phyloP scores from a whole-genome alignment of 345 rosid species.

The Psidium friedrichsthalianum region DNA sequence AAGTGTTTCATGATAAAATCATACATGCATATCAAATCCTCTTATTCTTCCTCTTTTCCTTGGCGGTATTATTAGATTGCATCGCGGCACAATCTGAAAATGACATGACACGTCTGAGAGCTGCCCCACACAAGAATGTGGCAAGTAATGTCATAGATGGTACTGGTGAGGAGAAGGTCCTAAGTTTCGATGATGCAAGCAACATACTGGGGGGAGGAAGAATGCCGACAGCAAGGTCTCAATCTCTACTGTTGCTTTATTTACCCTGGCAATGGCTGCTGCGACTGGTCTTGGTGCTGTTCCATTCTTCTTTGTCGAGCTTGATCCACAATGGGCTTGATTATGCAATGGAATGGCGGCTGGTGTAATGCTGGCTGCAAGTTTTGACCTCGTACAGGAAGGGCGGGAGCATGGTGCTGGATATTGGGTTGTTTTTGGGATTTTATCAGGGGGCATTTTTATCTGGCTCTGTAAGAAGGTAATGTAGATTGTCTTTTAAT shows the following conservation, averaged over 20 bases:
- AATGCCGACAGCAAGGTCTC: slow-evolving; percentile 56
- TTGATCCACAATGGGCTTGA: slow-evolving; percentile 96
- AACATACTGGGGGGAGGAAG: slow-evolving; percentile 38
- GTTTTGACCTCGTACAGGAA: slow-evolving; percentile 95
- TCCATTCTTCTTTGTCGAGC: slow-evolving; percentile 96
- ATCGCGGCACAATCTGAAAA: slow-evolving; percentile 21
- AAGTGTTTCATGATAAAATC: not conserved
- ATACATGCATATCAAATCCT: not conserved
- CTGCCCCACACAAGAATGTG: slow-evolving; percentile 62
- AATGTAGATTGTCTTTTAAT: slow-evolving; percentile 3
- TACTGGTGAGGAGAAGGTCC: slow-evolving; percentile 41
- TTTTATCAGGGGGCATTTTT: slow-evolving; percentile 72
- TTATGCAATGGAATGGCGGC: slow-evolving; percentile 99
- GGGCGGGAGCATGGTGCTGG: slow-evolving; percentile 90
- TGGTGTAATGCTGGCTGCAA: slow-evolving; percentile 99
- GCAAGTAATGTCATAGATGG: slow-evolving; percentile 58
- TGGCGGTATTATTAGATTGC: slow-evolving; percentile 16
- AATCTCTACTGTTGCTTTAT: slow-evolving; percentile 78
- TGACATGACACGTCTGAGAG: slow-evolving; percentile 29
- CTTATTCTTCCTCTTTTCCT: slow-evolving; percentile 11
- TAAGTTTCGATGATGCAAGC: slow-evolving; percentile 21
- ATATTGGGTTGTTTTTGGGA: slow-evolving; percentile 80
- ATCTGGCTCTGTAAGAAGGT: slow-evolving; percentile 96
- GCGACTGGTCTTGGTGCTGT: slow-evolving; percentile 98
- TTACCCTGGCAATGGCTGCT: slow-evolving; percentile 97